Conservation (phyloP, 169 alveolate species). For the Eimeria maxima region DNA sequence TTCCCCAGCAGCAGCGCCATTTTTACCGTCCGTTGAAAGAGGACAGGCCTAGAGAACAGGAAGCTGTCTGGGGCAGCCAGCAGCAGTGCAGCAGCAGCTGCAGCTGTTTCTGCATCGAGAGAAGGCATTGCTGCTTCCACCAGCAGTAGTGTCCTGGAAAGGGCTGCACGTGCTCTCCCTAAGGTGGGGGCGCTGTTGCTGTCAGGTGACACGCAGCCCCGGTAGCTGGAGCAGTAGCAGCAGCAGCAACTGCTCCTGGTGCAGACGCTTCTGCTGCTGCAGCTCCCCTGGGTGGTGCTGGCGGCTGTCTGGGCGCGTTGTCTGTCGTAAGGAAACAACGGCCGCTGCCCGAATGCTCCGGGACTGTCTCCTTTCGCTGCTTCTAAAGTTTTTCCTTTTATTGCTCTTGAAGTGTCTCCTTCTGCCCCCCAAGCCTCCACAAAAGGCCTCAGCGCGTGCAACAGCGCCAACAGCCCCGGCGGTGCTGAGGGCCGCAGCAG, state of each 20-base stretch:
- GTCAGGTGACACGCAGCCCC: neutral
- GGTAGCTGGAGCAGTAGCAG: neutral
- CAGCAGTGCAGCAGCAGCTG: slow-evolving; percentile 66
- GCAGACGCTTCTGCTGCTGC: neutral
- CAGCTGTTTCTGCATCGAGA: slow-evolving; percentile 17
- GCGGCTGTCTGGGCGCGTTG: neutral
- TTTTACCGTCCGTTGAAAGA: neutral
- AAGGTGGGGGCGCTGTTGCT: neutral
- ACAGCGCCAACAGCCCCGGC: slow-evolving; percentile 23
- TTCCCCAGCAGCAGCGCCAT: slow-evolving; percentile 43
- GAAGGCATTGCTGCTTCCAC: neutral
- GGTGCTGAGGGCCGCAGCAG: neutral
- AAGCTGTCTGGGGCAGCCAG: slow-evolving; percentile 21
- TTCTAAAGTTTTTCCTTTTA: neutral
- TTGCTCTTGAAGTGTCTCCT: neutral
- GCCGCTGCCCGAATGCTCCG: neutral
- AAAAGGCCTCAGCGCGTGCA: slow-evolving; percentile 15
- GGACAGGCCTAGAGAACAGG: neutral
- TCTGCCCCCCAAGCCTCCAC: slow-evolving; percentile 2
- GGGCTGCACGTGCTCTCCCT: neutral
- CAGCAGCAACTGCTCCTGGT: slow-evolving; percentile 15
- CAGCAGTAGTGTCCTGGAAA: neutral
- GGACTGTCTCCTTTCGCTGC: neutral
- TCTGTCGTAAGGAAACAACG: neutral
- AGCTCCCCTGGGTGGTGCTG: neutral